These are phyloP conservation scores for Suhomyces yuchorum DNA, from an alignment of 1,139 yeast genomes.

Conservation along the genomic window DNA sequence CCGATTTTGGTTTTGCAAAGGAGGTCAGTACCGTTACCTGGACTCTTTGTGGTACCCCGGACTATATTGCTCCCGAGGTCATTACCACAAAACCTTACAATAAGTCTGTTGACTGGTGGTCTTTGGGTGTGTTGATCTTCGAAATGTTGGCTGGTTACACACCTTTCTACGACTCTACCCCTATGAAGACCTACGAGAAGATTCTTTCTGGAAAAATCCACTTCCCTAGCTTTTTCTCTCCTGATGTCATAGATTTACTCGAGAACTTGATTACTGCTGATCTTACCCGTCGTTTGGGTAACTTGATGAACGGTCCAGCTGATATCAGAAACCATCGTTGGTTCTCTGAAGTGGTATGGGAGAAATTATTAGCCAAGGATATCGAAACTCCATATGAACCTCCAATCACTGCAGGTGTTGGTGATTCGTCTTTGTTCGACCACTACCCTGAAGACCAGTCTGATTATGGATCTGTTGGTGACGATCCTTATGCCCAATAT, in stretches of 20 bases:
- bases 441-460: conserved; percentile 59
- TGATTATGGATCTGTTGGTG: conserved; percentile 53
- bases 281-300: conserved; percentile 58
- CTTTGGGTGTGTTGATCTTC: conserved; percentile 58
- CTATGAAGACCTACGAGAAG: conserved; percentile 64
- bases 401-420: conserved; percentile 62
- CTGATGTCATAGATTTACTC: conserved; percentile 54
- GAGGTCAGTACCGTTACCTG: conserved; percentile 61
- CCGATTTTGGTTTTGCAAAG: conserved; percentile 66
- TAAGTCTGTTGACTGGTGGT: conserved; percentile 68
- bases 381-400: conserved; percentile 68
- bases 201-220: conserved; percentile 54
- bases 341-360: conserved; percentile 66
- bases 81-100: conserved; percentile 63
- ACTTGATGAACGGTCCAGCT: conserved; percentile 57
- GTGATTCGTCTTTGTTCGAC: conserved; percentile 64
- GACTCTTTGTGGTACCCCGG: conserved; percentile 67
- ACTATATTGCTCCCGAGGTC: conserved; percentile 65
- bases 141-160: conserved; percentile 67
- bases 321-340: conserved; percentile 60
- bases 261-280: conserved; percentile 55
- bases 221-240: conserved; percentile 52
- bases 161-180: conserved; percentile 62
- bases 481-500: conserved; percentile 52
- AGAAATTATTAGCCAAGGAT: conserved; percentile 55